These are phyloP conservation scores for Lolium multiflorum DNA, from an alignment of 176 grass and related monocot genomes.

Conservation along the genomic window DNA sequence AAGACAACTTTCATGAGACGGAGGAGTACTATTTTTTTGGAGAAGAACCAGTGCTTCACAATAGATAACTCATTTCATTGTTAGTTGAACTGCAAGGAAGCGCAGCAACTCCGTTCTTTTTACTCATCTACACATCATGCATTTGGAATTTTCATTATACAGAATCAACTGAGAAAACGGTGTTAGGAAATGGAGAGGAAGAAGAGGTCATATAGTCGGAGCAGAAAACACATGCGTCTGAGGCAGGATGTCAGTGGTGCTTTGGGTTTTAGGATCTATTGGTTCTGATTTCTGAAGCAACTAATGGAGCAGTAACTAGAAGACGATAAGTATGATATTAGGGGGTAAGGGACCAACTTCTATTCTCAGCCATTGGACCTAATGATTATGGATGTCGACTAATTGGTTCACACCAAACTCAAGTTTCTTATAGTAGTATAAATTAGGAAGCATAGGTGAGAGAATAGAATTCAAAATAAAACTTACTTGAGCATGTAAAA, in stretches of 20 bases:
- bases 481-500: constrained; percentile 97
- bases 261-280: constrained; percentile 11
- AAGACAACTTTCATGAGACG: too few species aligned
- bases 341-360: neutral
- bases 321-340: neutral
- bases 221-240: constrained; percentile 20
- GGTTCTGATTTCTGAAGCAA: constrained; percentile 9
- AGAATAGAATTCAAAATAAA: constrained; percentile 33
- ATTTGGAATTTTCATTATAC: constrained; percentile 4
- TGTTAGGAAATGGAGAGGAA: neutral
- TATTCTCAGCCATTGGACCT: neutral
- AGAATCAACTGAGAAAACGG: neutral
- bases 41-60: constrained; percentile 15
- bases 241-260: constrained; percentile 8
- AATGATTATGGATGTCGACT: neutral
- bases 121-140: neutral
- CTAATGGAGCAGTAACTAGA: constrained; percentile 7
- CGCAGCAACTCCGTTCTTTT: constrained; percentile 18
- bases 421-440: neutral
- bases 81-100: neutral
- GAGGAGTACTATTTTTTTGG: neutral
- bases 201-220: neutral
- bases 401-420: constrained; percentile 9
- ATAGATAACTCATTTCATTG: neutral
- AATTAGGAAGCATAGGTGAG: constrained; percentile 31